Evolutionary conservation across 2,329 filamentous ascomycete species (phyloP).

Genomic region (Mycosphaerella sp.): DNA sequence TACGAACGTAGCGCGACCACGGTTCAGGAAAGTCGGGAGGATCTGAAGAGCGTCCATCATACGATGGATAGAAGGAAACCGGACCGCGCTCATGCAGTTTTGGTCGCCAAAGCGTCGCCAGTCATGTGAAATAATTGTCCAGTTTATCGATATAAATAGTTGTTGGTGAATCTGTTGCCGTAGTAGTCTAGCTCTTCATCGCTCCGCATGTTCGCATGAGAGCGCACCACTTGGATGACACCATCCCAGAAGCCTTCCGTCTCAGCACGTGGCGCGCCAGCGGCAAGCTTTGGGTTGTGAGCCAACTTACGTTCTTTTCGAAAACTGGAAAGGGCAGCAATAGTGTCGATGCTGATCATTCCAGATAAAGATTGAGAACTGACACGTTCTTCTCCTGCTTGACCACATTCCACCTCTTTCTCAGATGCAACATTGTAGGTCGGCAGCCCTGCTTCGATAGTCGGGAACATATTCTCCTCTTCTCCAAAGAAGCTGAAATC

Average conservation of each 20-base stretch:
- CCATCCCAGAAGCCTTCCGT: constrained; percentile 56
- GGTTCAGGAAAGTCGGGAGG: no score
- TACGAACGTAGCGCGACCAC: no score
- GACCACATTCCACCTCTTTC: constrained; percentile 24
- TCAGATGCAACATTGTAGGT: constrained; percentile 16
- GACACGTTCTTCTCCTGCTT: background rate
- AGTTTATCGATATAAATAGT: constrained; percentile 28
- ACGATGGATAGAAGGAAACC: no score
- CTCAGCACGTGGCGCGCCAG: constrained; percentile 32
- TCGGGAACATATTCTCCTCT: constrained; percentile 40
- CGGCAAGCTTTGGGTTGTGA: constrained; percentile 37
- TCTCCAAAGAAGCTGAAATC: constrained; percentile 53
- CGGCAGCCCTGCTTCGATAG: constrained; percentile 22
- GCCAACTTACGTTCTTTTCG: constrained; percentile 47
- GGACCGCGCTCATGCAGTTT: background rate
- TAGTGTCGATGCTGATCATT: constrained; percentile 42
- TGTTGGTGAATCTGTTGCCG: constrained; percentile 28
- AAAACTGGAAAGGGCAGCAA: constrained; percentile 50
- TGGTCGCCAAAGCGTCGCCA: no score
- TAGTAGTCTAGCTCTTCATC: constrained; percentile 34
- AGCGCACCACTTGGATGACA: constrained; percentile 52
- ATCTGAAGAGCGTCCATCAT: no score
- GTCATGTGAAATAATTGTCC: background rate
- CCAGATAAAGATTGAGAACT: background rate
- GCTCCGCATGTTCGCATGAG: constrained; percentile 20